Evolutionary conservation across 2,329 filamentous ascomycete species (phyloP).

Genomic region (Monosporascus cannonballus): DNA sequence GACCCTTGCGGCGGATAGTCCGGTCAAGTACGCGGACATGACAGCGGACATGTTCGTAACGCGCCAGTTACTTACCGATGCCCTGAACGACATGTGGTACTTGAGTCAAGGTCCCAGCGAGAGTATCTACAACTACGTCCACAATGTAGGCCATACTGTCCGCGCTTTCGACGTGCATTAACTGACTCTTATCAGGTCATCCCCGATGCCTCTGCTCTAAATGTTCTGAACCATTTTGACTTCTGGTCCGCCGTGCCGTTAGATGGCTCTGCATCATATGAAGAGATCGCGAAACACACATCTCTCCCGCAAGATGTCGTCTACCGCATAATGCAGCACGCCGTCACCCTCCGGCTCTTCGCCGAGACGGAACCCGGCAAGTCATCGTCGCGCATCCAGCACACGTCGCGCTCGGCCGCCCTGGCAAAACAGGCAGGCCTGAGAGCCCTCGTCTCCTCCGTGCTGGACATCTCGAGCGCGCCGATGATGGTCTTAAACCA

Average conservation of each 20-base stretch:
- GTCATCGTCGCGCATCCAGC: slow-evolving; percentile 22
- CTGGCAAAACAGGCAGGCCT: slow-evolving; percentile 27
- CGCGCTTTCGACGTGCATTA: background rate
- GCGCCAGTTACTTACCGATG: slow-evolving; percentile 38
- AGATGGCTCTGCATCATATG: slow-evolving; percentile 36
- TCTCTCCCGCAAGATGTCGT: slow-evolving; percentile 33
- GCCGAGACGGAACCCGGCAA: slow-evolving; percentile 19
- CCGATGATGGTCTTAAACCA: slow-evolving; percentile 29
- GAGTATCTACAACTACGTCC: slow-evolving; percentile 40
- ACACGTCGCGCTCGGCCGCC: slow-evolving; percentile 33
- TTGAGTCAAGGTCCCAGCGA: slow-evolving; percentile 43
- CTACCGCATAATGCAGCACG: slow-evolving; percentile 32
- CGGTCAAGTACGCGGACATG: slow-evolving; percentile 34
- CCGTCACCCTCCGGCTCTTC: slow-evolving; percentile 33
- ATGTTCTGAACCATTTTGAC: slow-evolving; percentile 45
- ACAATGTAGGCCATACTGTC: slow-evolving; percentile 25
- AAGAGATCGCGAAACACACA: slow-evolving; percentile 31
- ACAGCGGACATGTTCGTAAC: slow-evolving; percentile 36
- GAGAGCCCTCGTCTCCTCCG: slow-evolving; percentile 29
- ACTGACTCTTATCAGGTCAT: slow-evolving; percentile 27
- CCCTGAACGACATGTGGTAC: slow-evolving; percentile 39
- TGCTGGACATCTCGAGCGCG: slow-evolving; percentile 31
- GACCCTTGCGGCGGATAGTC: slow-evolving; percentile 37
- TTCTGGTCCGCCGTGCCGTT: slow-evolving; percentile 46
- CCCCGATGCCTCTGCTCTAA: slow-evolving; percentile 38